These are phyloP conservation scores for Aspergillus proliferans DNA, from an alignment of 2,329 filamentous ascomycete species.

Conservation along the genomic window DNA sequence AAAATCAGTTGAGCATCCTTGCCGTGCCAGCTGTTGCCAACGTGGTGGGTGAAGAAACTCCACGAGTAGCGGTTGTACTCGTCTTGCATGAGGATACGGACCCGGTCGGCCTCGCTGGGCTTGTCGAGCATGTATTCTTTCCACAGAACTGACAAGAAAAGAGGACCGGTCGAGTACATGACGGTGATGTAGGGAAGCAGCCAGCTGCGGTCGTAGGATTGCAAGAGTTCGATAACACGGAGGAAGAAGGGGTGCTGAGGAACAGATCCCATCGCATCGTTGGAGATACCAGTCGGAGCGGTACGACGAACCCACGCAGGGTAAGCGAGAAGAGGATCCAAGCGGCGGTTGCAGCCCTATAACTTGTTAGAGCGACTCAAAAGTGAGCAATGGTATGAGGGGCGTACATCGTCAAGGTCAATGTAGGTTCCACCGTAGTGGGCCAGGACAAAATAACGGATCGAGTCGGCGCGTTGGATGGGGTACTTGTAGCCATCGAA, in stretches of 20 bases:
- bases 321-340: constrained; percentile 63
- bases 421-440: constrained; percentile 77
- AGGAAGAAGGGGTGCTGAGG: constrained; percentile 70
- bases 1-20: constrained; percentile 60
- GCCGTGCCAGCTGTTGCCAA: constrained; percentile 61
- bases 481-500: constrained; percentile 69
- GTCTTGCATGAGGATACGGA: constrained; percentile 63
- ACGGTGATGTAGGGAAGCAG: constrained; percentile 67
- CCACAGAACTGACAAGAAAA: constrained; percentile 71
- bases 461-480: constrained; percentile 71
- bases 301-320: constrained; percentile 67
- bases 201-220: constrained; percentile 64
- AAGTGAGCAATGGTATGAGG: neutral
- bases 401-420: constrained; percentile 63
- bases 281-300: constrained; percentile 69
- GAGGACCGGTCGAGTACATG: constrained; percentile 70
- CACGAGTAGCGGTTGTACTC: constrained; percentile 63
- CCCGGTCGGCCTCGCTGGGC: constrained; percentile 43
- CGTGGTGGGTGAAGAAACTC: constrained; percentile 65
- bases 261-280: constrained; percentile 71
- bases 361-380: neutral
- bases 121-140: constrained; percentile 59
- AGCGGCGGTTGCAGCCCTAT: constrained; percentile 60
- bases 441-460: constrained; percentile 71
- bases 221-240: constrained; percentile 61